These are phyloP conservation scores for Barbarea vulgaris DNA, from an alignment of 345 rosid genomes.

Conservation along the genomic window DNA sequence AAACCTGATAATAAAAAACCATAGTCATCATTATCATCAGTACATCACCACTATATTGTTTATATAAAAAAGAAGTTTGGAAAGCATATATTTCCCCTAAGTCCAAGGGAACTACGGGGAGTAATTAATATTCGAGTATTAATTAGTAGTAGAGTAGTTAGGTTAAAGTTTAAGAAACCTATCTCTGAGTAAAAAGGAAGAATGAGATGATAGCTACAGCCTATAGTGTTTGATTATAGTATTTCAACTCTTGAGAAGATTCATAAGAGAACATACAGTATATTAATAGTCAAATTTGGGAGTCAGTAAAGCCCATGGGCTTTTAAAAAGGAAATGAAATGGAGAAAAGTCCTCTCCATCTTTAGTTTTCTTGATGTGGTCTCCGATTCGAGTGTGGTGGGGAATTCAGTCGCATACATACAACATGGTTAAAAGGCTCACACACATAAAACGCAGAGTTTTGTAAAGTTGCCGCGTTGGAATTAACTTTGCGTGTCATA, in stretches of 20 bases:
- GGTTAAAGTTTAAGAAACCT: too few relatives aligned
- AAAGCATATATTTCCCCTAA: neutral
- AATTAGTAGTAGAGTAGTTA: too few relatives aligned
- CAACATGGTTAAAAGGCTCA: neutral
- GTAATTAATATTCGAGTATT: too few relatives aligned
- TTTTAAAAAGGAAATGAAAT: neutral
- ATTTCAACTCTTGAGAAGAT: neutral
- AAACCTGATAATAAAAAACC: neutral
- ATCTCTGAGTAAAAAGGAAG: neutral
- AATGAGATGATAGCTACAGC: neutral
- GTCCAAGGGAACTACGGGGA: neutral
- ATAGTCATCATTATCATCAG: neutral
- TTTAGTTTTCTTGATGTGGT: neutral
- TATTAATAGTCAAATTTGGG: neutral
- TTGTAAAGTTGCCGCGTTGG: conserved; percentile 9
- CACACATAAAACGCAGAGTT: conserved; percentile 1
- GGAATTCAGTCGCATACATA: neutral
- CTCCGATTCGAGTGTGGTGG: too few relatives aligned
- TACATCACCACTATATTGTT: neutral
- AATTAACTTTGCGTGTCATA: neutral
- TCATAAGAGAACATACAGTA: neutral
- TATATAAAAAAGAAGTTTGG: neutral
- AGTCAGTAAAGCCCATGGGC: conserved; percentile 2
- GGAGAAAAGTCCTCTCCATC: neutral
- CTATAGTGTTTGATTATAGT: neutral